These are phyloP conservation scores for Dioscorea zingiberensis DNA, from an alignment of 106 monocot species.

Conservation along the genomic window DNA sequence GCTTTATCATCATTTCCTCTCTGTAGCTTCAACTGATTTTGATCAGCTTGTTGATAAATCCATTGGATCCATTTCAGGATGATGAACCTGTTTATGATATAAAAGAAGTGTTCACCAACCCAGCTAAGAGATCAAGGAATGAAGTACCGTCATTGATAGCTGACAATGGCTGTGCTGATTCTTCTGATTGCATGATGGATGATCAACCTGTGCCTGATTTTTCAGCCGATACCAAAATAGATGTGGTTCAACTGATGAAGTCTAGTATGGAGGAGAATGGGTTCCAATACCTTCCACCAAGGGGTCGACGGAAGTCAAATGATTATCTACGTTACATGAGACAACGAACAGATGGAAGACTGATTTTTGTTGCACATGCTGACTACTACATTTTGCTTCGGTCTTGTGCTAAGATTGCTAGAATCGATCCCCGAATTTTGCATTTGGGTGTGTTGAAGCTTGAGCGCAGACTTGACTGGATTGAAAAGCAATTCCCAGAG, in stretches of 20 bases:
- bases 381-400: constrained; percentile 80
- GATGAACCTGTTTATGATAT: constrained; percentile 3
- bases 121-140: constrained; percentile 23
- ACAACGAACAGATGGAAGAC: constrained; percentile 23
- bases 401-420: constrained; percentile 60
- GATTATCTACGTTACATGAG: constrained; percentile 54
- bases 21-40: no score
- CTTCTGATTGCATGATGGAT: no score
- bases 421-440: constrained; percentile 51
- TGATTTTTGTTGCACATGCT: constrained; percentile 57
- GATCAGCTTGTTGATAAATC: no score
- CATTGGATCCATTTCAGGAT: constrained; percentile 10
- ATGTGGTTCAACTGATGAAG: constrained; percentile 35
- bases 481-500: constrained; percentile 27
- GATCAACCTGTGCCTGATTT: no score
- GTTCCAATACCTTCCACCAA: constrained; percentile 61
- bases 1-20: no score
- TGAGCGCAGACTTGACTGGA: constrained; percentile 65
- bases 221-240: background rate
- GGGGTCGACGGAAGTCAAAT: constrained; percentile 5
- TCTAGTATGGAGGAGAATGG: constrained; percentile 66
- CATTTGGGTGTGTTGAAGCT: constrained; percentile 53
- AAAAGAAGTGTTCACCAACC: constrained; percentile 5
- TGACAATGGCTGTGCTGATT: no score
- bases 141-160: constrained; percentile 1